Base-by-base conservation (phyloP, 139 green algal genomes). In the Chlamydomonas sp. region DNA sequence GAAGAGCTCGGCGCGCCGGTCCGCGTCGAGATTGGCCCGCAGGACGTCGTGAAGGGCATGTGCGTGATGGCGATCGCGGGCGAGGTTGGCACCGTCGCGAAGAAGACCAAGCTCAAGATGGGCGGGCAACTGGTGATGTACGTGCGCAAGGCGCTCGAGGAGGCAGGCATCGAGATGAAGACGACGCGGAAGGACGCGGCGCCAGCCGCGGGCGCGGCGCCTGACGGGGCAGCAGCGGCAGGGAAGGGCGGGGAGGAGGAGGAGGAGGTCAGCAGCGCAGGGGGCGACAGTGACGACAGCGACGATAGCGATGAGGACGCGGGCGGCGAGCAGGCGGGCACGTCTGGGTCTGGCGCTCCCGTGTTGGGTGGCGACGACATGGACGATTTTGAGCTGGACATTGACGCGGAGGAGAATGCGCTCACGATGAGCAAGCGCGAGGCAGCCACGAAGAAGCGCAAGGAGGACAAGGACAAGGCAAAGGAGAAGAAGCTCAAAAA, bases 31-130 rank as follows among this genome's bases (percentile, higher is more conserved):
- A 48, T 68, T 49, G 60, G 60, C 13, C 60, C 60, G 10, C 30
- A 68, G 60, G 60, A 68, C 48, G 60, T 47, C 6, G 34, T 20
- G 10, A 68, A 43, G 30, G 60, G 60, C 10, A 68, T 28, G 31
- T 68, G 60, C 48, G 60, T 68, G 24, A 30, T 68, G 13, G 60
- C 60, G 8, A 10, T 10, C 13, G 30, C 26, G 39, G 60, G 60
- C 6, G 60, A 68, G 26, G 10, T 30, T 20, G 60, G 60, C 8
- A 68, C 60, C 10, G 60, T 68, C 6, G 60, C 60, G n/a, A 5
- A 68, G 60, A 49, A 48, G 60, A 68, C 60, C 8, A 68, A 28
- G 34, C 31, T 68, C 8, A 68, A 68, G 60, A 68, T 68, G 60
- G 39, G 22, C 26, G 8, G 6, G 34, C 10, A 48, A 5, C 31